These are phyloP conservation scores for Colletotrichum sp. DNA, from an alignment of 2,329 filamentous ascomycete genomes.

Conservation along the genomic window DNA sequence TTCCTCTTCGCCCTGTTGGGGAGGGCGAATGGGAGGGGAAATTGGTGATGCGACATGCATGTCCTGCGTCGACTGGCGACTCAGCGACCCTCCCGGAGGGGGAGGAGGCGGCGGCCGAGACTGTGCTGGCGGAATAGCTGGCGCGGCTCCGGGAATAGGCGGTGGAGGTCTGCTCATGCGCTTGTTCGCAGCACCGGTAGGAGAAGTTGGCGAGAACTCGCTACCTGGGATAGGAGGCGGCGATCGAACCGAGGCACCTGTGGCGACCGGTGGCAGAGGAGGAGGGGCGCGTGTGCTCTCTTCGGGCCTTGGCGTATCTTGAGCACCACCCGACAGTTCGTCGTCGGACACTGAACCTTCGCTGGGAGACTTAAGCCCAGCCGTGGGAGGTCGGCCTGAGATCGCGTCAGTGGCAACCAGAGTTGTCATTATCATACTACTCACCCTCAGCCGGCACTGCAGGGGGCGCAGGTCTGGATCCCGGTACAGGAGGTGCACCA, in stretches of 20 bases:
- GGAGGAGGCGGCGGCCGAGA: slow-evolving; percentile 72
- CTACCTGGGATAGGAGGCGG: slow-evolving; percentile 41
- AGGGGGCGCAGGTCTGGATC: slow-evolving; percentile 59
- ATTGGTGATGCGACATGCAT: slow-evolving; percentile 49
- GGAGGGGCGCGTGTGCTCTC: slow-evolving; percentile 37
- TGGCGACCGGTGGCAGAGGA: slow-evolving; percentile 37
- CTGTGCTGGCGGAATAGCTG: slow-evolving; percentile 52
- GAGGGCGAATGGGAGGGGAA: slow-evolving; percentile 42
- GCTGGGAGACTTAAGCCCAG: slow-evolving; percentile 62
- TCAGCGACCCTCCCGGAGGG: slow-evolving; percentile 57
- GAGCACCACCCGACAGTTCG: slow-evolving; percentile 67
- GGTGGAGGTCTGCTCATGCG: slow-evolving; percentile 63
- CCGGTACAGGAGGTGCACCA: slow-evolving; percentile 51
- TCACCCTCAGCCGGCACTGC: slow-evolving; percentile 67
- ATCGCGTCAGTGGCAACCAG: background rate
- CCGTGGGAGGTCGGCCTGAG: slow-evolving; percentile 66
- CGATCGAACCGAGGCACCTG: slow-evolving; percentile 29
- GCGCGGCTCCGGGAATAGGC: slow-evolving; percentile 64
- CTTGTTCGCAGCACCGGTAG: slow-evolving; percentile 48
- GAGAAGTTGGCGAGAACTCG: slow-evolving; percentile 49
- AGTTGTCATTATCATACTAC: slow-evolving; percentile 32
- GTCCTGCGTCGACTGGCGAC: slow-evolving; percentile 66
- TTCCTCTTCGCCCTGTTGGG: slow-evolving; percentile 71
- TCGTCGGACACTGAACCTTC: slow-evolving; percentile 89
- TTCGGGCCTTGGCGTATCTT: slow-evolving; percentile 3